phyloP scores from a whole-genome alignment of 345 rosid species.

The Kernera saxatilis region DNA sequence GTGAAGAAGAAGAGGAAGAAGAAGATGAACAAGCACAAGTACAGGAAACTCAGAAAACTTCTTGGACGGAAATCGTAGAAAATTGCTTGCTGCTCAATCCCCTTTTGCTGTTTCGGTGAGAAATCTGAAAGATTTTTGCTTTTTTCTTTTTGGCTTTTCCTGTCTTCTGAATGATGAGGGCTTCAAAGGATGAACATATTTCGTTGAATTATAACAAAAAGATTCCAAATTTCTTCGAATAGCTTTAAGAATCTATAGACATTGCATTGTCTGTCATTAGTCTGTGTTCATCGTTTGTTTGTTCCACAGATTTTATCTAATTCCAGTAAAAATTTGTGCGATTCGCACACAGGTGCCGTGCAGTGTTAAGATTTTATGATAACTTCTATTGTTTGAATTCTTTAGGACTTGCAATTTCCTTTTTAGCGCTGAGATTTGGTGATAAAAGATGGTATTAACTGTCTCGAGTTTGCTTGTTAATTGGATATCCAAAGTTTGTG shows the following conservation, averaged over 20 bases:
- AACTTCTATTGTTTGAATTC: background rate
- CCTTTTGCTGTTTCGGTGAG: slow-evolving; percentile 23
- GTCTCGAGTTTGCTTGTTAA: background rate
- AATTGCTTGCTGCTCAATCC: background rate
- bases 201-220: background rate
- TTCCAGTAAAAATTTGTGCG: background rate
- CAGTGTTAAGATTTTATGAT: background rate
- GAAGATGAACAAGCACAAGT: slow-evolving; percentile 95
- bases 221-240: background rate
- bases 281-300: slow-evolving; percentile 8
- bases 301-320: background rate
- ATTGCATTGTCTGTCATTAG: background rate
- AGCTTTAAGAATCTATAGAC: background rate
- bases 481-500: background rate
- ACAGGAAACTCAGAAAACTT: slow-evolving; percentile 66
- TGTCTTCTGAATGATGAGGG: background rate
- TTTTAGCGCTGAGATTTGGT: background rate
- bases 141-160: background rate
- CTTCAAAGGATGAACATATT: background rate
- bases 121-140: background rate
- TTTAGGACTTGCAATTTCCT: background rate
- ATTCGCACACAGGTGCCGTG: background rate
- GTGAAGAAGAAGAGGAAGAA: slow-evolving; percentile 96
- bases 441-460: background rate
- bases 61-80: slow-evolving; percentile 47